phyloP scores from a whole-genome alignment of 2,329 filamentous ascomycete species.

The Clarireedia monteithiana region DNA sequence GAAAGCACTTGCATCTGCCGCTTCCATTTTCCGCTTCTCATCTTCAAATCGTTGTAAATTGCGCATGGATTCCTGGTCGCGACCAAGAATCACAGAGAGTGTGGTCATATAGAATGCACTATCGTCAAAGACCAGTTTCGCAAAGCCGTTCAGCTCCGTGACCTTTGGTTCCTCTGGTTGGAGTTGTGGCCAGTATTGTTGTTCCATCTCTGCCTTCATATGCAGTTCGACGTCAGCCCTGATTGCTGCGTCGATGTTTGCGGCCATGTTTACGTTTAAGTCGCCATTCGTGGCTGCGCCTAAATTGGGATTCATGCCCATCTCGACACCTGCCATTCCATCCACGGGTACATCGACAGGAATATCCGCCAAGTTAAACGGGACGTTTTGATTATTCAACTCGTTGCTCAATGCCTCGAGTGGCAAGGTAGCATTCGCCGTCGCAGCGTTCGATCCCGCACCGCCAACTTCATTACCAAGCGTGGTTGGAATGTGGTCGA shows the following conservation, averaged over 20 bases:
- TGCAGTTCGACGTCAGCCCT: neutral
- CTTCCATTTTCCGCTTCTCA: slow-evolving; percentile 22
- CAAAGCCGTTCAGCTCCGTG: slow-evolving; percentile 30
- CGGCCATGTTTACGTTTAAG: no score
- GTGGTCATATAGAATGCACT: slow-evolving; percentile 75
- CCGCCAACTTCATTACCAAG: no score
- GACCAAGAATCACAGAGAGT: slow-evolving; percentile 62
- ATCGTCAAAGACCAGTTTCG: slow-evolving; percentile 62
- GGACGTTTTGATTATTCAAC: no score
- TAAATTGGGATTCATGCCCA: no score
- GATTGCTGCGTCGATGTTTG: no score
- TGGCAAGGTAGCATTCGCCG: neutral
- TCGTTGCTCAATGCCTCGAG: neutral
- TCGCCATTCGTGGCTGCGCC: no score
- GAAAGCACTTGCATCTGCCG: slow-evolving; percentile 38
- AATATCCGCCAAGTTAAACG: no score
- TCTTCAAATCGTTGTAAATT: neutral
- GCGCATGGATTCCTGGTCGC: slow-evolving; percentile 39
- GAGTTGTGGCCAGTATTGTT: neutral
- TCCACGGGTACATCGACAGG: no score
- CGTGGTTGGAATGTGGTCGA: neutral
- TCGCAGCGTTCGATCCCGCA: neutral
- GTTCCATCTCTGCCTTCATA: neutral
- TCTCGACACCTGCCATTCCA: no score
- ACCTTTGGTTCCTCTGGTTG: neutral